Base-by-base conservation (phyloP, 108 stramenopile genomes). In the Fistulifera pelliculosa region DNA sequence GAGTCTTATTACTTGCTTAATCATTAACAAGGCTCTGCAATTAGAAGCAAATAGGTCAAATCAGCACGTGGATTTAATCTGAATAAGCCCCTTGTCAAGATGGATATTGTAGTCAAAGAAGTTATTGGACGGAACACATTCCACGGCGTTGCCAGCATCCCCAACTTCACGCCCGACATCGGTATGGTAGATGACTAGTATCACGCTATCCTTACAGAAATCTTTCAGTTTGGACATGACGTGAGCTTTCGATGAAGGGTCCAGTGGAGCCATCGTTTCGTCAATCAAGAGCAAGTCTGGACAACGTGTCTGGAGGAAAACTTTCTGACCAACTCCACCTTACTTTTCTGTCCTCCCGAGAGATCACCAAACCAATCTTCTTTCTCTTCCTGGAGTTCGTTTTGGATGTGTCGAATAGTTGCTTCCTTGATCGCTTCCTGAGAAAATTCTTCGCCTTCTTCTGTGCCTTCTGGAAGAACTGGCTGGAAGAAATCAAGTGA, bases 111-210 rank as follows among this genome's bases (percentile, higher is more conserved):
- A 66, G 44, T 87, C 81, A 48, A 92, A 92, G 53, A 92, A 92
- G 49, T 73, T 68, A 53, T 79, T 92, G 64, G 85, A 80, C 1
- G 83, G 83, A 21, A 92, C 85, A 49, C 90, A 92, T 65, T 75
- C 76, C 3, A 70, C 65, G 12, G 72, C 47, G 16, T 58, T 65
- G 7, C 49, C 49, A 8, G 38, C 52, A 18, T 53, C 58, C 21
- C 45, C 58, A 13, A 55, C 49, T 41, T 39, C 67, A 11, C 62
- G 56, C 3, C 74, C 71, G 2, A 83, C 85, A 63, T 92, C 90
- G n/a, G 85, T 83, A 58, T 92, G 90, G 39, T 92, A 92, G 42
- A 92, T 92, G n/a, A 92, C 83, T 42, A 92, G 63, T 16, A 92
- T 77, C 40, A 87, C 74, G 52, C 85, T 86, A 1, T 75, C 69